Conservation (phyloP, 108 stramenopile genomes). For the Ochromonas danica region DNA sequence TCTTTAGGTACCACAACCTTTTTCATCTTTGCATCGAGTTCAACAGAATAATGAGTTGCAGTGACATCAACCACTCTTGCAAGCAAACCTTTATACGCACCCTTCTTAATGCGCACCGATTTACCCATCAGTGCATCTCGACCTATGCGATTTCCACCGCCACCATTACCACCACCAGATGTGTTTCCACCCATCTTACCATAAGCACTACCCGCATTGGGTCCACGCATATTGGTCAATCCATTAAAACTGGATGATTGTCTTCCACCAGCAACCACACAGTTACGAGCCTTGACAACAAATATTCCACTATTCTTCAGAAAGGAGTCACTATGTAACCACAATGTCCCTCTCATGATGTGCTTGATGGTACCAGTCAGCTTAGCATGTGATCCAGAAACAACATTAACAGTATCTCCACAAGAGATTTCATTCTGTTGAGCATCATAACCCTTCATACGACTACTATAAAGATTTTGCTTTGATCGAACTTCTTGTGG, state of each 20-base stretch:
- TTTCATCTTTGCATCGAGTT: slow-evolving; percentile 15
- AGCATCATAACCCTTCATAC: slow-evolving; percentile 43
- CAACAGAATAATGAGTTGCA: background rate
- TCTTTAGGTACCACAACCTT: background rate
- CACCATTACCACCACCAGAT: slow-evolving; percentile 7
- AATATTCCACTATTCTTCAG: slow-evolving; percentile 46
- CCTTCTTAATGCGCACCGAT: slow-evolving; percentile 20
- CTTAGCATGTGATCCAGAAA: slow-evolving; percentile 43
- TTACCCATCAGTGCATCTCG: slow-evolving; percentile 3
- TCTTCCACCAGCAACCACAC: background rate
- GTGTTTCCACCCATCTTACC: background rate
- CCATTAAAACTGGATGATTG: background rate
- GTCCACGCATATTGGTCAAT: background rate
- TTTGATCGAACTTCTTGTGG: slow-evolving; percentile 52
- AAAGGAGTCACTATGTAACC: slow-evolving; percentile 48
- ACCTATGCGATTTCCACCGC: background rate
- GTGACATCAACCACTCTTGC: background rate
- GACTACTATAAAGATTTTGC: slow-evolving; percentile 37
- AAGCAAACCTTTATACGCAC: background rate
- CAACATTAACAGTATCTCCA: slow-evolving; percentile 49
- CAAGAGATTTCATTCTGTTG: slow-evolving; percentile 41
- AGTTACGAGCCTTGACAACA: background rate
- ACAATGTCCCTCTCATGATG: slow-evolving; percentile 46
- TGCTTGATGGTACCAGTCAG: slow-evolving; percentile 54
- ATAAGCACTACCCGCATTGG: background rate